phyloP scores from a whole-genome alignment of 2,329 filamentous ascomycete species.

The Penicillium nordicum region DNA sequence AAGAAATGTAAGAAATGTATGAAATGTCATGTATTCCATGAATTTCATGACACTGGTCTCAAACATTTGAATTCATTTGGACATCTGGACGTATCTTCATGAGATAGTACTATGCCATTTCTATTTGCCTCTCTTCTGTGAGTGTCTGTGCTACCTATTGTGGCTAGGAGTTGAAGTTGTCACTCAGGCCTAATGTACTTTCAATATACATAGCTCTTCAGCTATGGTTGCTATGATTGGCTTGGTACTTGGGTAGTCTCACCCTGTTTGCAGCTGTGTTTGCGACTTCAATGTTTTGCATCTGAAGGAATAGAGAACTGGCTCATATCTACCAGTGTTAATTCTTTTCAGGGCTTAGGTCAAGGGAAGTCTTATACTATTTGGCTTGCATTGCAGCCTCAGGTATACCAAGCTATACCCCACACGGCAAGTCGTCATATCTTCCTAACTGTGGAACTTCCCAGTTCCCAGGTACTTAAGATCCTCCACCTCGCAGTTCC shows the following conservation, averaged over 20 bases:
- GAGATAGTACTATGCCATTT: not conserved
- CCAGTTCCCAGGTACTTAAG: not conserved
- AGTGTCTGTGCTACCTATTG: not conserved
- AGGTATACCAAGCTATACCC: conserved; percentile 1
- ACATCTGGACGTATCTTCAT: not conserved
- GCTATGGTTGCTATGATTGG: not conserved
- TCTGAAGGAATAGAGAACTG: not conserved
- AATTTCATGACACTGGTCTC: not conserved
- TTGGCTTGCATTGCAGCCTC: not conserved
- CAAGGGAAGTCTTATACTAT: not conserved
- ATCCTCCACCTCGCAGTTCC: not conserved
- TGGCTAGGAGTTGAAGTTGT: not conserved
- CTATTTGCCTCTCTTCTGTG: not conserved
- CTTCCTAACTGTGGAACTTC: conserved; percentile 6
- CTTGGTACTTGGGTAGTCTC: not conserved
- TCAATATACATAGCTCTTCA: not conserved
- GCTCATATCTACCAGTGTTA: not conserved
- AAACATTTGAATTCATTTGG: not conserved
- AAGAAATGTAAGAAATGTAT: no score
- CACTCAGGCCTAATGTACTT: not conserved
- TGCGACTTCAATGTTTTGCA: not conserved
- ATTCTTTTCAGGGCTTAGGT: not conserved
- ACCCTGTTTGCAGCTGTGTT: not conserved
- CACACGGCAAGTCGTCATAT: conserved; percentile 12
- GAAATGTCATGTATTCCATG: not conserved